Evolutionary conservation across 805 yeast species (phyloP), one percentile per base, ranked within the genome.

Genomic region (Kodamaea hsintzibuensis): DNA sequence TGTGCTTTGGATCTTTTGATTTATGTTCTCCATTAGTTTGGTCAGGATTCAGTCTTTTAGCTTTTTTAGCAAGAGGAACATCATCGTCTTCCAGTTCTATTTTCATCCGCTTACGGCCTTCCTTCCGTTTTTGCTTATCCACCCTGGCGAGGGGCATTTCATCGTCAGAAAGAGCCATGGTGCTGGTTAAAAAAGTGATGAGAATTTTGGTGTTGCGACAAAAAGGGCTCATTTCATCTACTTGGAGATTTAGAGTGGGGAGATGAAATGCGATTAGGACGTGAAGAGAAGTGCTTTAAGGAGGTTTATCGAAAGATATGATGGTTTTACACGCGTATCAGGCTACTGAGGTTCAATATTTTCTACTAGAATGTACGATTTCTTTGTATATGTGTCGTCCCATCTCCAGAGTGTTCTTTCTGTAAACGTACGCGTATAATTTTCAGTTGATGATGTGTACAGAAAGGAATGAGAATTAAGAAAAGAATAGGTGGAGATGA

Each of bases 61-160:
- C 27, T 42, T 49, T 30, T 22, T 47, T 52, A 9, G 67, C 57
- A 44, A 64, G 53, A 4, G 65, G 65, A 18, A 51, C 47, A 13
- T 62, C 64, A 13, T 60, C 62, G 33, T 62, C 65, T 12, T 53
- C 57, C 7, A 42, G 44, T 9, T 44, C 55, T 18, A 27, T 9
- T 16, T 47, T 52, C 40, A 48, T 45, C 16, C 39, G 33, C 19
- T 40, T 40, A 17, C 44, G 44, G 8, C 7, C 25, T 13, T 49
- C 19, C 17, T 17, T 42, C 8, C 35, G 35, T 12, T 30, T 30
- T 10, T 30, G 35, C 33, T 19, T 33, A n/a, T 30, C 14, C 35
- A 44, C 37, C 39, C 42, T 38, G 25, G 56, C 50, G 30, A 49
- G 51, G 44, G 53, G 50, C 39, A 44, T 42, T 19, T 55, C 55